phyloP scores from a whole-genome alignment of 2,329 filamentous ascomycete genomes.

The Cercospora nicotianae region DNA sequence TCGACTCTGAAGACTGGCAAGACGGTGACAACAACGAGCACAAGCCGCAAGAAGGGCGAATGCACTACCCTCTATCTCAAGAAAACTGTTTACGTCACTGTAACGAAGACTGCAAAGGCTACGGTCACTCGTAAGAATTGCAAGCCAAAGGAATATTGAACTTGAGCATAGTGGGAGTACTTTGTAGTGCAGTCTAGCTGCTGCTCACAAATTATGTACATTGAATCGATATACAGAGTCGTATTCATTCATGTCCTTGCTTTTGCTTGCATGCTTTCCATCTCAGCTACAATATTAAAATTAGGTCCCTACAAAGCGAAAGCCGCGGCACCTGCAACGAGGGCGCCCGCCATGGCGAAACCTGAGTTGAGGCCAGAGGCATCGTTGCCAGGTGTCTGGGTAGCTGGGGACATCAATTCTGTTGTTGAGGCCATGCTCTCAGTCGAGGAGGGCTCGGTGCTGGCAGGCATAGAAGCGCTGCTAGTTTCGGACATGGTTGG shows the following conservation, averaged over 20 bases:
- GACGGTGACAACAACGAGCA: background rate
- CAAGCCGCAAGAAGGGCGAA: background rate
- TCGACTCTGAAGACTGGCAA: background rate
- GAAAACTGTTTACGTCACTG: background rate
- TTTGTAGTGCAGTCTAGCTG: background rate
- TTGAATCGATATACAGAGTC: background rate
- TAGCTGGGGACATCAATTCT: background rate
- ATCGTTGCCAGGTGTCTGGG: background rate
- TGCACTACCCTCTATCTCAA: background rate
- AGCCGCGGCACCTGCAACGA: conserved; percentile 8
- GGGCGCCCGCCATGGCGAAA: conserved; percentile 11
- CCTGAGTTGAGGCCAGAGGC: conserved; percentile 6
- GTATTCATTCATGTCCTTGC: background rate
- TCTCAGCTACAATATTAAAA: background rate
- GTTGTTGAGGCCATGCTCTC: background rate
- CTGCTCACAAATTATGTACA: background rate
- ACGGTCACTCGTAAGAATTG: background rate
- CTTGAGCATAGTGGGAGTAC: background rate
- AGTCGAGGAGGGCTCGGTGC: background rate
- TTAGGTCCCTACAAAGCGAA: conserved; percentile 5
- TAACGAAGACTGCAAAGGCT: background rate
- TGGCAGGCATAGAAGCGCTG: background rate
- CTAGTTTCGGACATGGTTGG: background rate
- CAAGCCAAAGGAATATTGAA: background rate
- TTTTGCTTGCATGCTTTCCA: background rate